Percentiles rank a stretch among this genome's conserved stretches.
These are phyloP conservation scores for Dothideomycetidae sp. DNA, from an alignment of 2,329 filamentous ascomycete species.

Conservation along the genomic window DNA sequence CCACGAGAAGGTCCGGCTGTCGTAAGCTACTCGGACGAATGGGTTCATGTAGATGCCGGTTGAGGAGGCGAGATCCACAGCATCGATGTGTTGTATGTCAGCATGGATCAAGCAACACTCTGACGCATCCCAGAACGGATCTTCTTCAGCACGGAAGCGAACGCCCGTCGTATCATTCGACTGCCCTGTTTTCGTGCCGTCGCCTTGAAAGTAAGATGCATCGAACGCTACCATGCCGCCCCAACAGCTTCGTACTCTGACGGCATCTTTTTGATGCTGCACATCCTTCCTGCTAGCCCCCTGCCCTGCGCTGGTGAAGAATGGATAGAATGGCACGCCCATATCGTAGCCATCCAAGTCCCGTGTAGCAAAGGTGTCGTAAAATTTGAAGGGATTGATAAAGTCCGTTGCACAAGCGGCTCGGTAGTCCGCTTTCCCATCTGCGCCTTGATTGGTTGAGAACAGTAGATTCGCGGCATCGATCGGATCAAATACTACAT, in stretches of 20 bases:
- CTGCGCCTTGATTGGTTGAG: conserved; percentile 40
- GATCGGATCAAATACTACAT: conserved; percentile 47
- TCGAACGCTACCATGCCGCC: conserved; percentile 60
- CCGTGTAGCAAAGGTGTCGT: conserved; percentile 60
- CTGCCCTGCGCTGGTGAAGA: conserved; percentile 42
- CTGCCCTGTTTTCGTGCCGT: not conserved
- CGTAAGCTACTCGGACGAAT: conserved; percentile 58
- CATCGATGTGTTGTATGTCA: conserved; percentile 24
- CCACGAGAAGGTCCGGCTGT: conserved; percentile 41
- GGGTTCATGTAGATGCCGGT: conserved; percentile 61
- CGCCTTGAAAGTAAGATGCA: conserved; percentile 41
- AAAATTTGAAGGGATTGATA: conserved; percentile 51
- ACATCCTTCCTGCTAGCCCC: conserved; percentile 47
- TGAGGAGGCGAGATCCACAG: conserved; percentile 20
- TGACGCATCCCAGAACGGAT: conserved; percentile 33
- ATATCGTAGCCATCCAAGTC: conserved; percentile 50
- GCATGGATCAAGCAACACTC: conserved; percentile 37
- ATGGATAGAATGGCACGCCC: conserved; percentile 53
- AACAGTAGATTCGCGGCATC: conserved; percentile 50
- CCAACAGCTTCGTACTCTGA: conserved; percentile 62
- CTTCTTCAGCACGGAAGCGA: conserved; percentile 29
- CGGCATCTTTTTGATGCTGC: conserved; percentile 45
- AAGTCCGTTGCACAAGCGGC: conserved; percentile 61
- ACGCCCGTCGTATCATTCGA: conserved; percentile 22
- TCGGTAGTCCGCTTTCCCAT: conserved; percentile 43